A percentile compares a stretch with the other conserved stretches of the same genome.
Conservation (phyloP, 257 asterid genomes). For the Cordia subcordata region DNA sequence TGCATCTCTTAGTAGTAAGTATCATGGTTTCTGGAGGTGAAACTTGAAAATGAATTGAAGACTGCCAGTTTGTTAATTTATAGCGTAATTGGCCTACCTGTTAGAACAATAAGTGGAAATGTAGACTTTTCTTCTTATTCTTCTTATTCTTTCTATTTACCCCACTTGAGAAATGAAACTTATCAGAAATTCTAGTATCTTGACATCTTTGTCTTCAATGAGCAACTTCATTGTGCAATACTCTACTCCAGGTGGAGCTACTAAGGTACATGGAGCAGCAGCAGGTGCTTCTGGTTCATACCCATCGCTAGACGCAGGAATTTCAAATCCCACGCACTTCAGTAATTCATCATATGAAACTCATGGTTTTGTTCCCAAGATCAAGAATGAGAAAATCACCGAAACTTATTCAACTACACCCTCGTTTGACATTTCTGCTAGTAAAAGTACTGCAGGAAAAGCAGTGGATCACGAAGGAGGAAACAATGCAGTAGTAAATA, state of each 20-base stretch:
- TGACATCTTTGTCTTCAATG: not conserved
- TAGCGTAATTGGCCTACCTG: not conserved
- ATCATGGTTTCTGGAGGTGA: not conserved
- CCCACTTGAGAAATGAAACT: not conserved
- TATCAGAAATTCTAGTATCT: not conserved
- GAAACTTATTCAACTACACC: conserved; percentile 48
- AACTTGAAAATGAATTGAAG: not conserved
- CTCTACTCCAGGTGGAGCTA: conserved; percentile 46
- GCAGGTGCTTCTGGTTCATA: conserved; percentile 54
- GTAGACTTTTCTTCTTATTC: not conserved
- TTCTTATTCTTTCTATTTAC: no score
- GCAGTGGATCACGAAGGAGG: conserved; percentile 55
- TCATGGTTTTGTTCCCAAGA: conserved; percentile 60
- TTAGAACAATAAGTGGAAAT: not conserved
- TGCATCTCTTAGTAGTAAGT: conserved; percentile 40
- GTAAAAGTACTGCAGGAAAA: conserved; percentile 51
- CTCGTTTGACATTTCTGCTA: conserved; percentile 48
- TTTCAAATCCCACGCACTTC: conserved; percentile 56
- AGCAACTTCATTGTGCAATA: not conserved
- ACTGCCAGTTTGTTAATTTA: not conserved
- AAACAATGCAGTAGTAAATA: conserved; percentile 43
- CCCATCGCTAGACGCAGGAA: conserved; percentile 50
- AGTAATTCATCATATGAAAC: conserved; percentile 62
- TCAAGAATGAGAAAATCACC: conserved; percentile 54
- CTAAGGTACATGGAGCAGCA: conserved; percentile 52